A percentile compares a stretch with the other conserved stretches of the same genome.
These are phyloP conservation scores for Lepidopterella palustris DNA, from an alignment of 495 filamentous ascomycete species.

Conservation along the genomic window DNA sequence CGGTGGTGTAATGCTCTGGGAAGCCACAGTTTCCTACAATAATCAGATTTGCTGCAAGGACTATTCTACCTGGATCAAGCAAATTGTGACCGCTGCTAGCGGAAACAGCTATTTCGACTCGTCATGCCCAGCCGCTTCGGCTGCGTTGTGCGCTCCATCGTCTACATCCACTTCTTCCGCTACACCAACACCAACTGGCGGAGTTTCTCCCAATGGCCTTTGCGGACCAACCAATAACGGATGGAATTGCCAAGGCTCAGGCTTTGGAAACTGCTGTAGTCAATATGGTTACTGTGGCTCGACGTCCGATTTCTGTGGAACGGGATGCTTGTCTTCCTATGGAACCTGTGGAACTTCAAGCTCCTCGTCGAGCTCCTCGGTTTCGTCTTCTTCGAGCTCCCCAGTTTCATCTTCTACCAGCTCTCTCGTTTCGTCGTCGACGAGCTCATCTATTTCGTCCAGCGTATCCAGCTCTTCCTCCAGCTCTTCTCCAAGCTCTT, in stretches of 20 bases:
- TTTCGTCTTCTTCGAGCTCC: neutral
- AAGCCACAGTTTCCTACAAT: conserved; percentile 50
- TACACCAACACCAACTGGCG: conserved; percentile 1
- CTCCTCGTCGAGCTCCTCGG: conserved; percentile 4
- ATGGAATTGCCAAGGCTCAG: conserved; percentile 12
- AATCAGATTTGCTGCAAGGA: conserved; percentile 43
- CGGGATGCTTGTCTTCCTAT: conserved; percentile 6
- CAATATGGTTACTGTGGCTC: conserved; percentile 14
- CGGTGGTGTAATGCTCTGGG: conserved; percentile 69
- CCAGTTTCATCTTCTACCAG: neutral
- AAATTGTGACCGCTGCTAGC: conserved; percentile 33
- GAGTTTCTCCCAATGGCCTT: neutral
- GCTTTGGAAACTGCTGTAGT: conserved; percentile 10
- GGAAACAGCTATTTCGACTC: neutral
- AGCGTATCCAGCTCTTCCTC: neutral
- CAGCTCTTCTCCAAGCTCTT: neutral
- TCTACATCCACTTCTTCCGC: conserved; percentile 3
- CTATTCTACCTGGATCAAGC: conserved; percentile 42
- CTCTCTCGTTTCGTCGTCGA: neutral
- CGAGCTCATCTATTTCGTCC: neutral
- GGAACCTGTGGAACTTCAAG: conserved; percentile 5
- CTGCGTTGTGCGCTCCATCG: neutral
- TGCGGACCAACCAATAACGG: conserved; percentile 9
- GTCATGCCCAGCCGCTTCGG: neutral
- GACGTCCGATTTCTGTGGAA: conserved; percentile 5